Conservation (phyloP, 2,329 filamentous ascomycete species). For the Alternaria conjuncta region DNA sequence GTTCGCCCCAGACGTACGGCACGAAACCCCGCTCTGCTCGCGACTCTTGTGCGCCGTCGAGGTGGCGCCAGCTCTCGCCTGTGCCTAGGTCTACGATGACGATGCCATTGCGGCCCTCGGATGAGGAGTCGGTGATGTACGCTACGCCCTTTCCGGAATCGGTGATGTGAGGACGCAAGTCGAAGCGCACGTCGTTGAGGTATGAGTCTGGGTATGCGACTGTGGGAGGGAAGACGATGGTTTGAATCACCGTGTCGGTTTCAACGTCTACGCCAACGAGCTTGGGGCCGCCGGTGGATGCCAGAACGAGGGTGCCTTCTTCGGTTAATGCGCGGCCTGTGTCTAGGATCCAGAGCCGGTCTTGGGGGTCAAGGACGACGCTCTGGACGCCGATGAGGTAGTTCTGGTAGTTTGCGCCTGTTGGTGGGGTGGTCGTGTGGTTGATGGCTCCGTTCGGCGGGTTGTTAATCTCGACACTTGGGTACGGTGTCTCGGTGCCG, state of each 20-base stretch:
- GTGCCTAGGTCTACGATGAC: conserved; percentile 59
- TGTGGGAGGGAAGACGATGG: conserved; percentile 57
- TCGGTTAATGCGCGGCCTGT: conserved; percentile 55
- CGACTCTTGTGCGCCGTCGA: conserved; percentile 53
- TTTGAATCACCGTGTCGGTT: conserved; percentile 56
- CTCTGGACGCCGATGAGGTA: conserved; percentile 61
- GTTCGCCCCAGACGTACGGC: conserved; percentile 57
- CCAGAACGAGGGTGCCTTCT: conserved; percentile 54
- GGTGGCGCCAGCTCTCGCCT: conserved; percentile 58
- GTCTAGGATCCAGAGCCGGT: conserved; percentile 62
- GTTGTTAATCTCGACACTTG: conserved; percentile 53
- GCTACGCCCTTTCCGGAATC: conserved; percentile 55
- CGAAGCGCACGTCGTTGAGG: conserved; percentile 62
- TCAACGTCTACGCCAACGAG: conserved; percentile 57
- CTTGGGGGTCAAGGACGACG: conserved; percentile 58
- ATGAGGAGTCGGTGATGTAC: conserved; percentile 61
- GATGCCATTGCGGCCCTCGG: conserved; percentile 57
- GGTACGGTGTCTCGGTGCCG: conserved; percentile 54
- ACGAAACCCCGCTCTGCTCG: conserved; percentile 55
- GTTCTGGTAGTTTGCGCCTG: conserved; percentile 55
- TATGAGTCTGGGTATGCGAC: conserved; percentile 59
- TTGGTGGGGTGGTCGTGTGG: conserved; percentile 55
- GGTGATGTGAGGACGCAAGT: conserved; percentile 54
- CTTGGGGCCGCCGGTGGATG: conserved; percentile 59
- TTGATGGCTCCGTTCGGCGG: conserved; percentile 60